Conservation (phyloP, 2,329 filamentous ascomycete genomes). For the Triangularia verruculosa region DNA sequence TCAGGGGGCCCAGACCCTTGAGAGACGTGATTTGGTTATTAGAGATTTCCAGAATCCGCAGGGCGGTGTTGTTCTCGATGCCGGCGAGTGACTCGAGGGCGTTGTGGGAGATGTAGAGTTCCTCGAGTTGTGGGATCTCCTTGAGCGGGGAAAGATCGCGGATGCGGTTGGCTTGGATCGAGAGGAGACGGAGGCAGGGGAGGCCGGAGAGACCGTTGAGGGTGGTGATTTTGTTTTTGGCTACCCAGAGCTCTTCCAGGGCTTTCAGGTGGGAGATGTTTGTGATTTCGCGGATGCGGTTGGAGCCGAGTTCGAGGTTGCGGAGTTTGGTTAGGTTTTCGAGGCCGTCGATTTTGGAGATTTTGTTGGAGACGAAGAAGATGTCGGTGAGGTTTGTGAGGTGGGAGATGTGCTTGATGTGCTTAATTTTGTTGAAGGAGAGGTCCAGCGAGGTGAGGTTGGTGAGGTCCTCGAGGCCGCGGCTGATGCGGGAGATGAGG, state of each 20-base stretch:
- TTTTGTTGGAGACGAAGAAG: slow-evolving; percentile 94
- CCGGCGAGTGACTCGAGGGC: slow-evolving; percentile 75
- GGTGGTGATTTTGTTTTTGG: slow-evolving; percentile 92
- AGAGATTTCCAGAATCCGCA: slow-evolving; percentile 82
- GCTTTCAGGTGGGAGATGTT: slow-evolving; percentile 75
- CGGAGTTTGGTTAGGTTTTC: slow-evolving; percentile 70
- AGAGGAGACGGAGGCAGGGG: slow-evolving; percentile 78
- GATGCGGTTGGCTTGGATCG: slow-evolving; percentile 93
- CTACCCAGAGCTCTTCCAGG: slow-evolving; percentile 88
- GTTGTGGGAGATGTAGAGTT: slow-evolving; percentile 96
- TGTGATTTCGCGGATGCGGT: slow-evolving; percentile 83
- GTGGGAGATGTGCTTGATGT: slow-evolving; percentile 85
- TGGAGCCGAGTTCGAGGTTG: slow-evolving; percentile 88
- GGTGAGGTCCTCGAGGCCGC: slow-evolving; percentile 73
- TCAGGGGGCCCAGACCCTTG: slow-evolving; percentile 65
- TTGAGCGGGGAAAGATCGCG: slow-evolving; percentile 72
- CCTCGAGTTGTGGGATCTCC: slow-evolving; percentile 74
- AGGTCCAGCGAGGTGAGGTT: slow-evolving; percentile 80
- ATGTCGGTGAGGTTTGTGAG: slow-evolving; percentile 76
- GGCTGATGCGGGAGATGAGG: slow-evolving; percentile 74
- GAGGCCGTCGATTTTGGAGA: slow-evolving; percentile 80
- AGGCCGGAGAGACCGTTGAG: slow-evolving; percentile 74
- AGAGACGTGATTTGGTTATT: slow-evolving; percentile 81
- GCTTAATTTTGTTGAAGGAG: slow-evolving; percentile 99
- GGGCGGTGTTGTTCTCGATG: slow-evolving; percentile 61